phyloP scores from a whole-genome alignment of 2,329 filamentous ascomycete species.

The Domatiomyces catenatus region DNA sequence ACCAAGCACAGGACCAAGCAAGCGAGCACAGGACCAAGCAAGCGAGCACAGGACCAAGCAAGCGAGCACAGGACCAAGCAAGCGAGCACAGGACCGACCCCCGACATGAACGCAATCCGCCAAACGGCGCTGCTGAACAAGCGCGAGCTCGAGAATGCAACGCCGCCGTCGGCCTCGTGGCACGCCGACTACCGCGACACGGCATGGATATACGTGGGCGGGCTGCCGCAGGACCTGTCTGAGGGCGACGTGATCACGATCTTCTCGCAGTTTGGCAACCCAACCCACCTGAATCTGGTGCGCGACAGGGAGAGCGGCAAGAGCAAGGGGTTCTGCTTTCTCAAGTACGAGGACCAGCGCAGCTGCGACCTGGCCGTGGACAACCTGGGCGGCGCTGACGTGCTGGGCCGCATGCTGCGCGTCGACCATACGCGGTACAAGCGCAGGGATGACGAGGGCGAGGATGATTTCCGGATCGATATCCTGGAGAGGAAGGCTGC shows the following conservation, averaged over 20 bases:
- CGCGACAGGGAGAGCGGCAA: conserved; percentile 95
- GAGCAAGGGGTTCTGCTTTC: conserved; percentile 82
- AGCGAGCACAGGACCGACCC: too few species aligned
- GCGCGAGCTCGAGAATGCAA: conserved; percentile 76
- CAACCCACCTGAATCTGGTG: conserved; percentile 77
- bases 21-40: too few species aligned
- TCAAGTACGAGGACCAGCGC: conserved; percentile 96
- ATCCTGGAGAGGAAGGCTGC: conserved; percentile 29
- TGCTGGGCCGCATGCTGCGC: conserved; percentile 63
- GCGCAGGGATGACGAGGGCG: conserved; percentile 46
- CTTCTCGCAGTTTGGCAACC: conserved; percentile 93
- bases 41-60: too few species aligned
- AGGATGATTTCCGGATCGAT: conserved; percentile 35
- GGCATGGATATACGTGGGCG: conserved; percentile 91
- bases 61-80: too few species aligned
- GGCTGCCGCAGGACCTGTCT: conserved; percentile 77
- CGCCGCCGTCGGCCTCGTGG: conserved; percentile 84
- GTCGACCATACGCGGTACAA: conserved; percentile 94
- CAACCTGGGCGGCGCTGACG: conserved; percentile 74
- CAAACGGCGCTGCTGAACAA: conserved; percentile 88
- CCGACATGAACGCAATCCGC: conserved; percentile 76
- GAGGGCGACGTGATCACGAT: conserved; percentile 94
- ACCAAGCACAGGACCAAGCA: too few species aligned
- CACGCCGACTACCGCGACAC: conserved; percentile 96
- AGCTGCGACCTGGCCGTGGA: conserved; percentile 93